Evolutionary conservation across 1,139 yeast genomes (phyloP).

Genomic region (Candida buenavistaensis): DNA sequence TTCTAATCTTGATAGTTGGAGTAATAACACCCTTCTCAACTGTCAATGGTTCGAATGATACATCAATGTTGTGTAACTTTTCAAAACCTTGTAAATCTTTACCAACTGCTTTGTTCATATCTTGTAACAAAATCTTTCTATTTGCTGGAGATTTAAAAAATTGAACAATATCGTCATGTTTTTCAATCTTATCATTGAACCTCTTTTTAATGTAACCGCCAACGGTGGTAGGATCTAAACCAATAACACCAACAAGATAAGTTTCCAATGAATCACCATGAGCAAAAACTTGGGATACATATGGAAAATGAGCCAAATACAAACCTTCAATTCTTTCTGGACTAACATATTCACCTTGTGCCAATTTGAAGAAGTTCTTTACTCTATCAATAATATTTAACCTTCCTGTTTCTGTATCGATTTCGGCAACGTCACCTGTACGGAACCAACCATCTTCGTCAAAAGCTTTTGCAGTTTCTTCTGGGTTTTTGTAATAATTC

Average conservation of each 20-base stretch:
- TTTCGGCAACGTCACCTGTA: conserved; percentile 40
- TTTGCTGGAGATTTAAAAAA: conserved; percentile 26
- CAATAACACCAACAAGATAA: conserved; percentile 62
- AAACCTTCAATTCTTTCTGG: conserved; percentile 43
- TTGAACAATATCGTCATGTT: conserved; percentile 24
- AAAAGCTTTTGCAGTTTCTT: conserved; percentile 42
- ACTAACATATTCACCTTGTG: conserved; percentile 47
- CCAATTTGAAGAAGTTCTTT: conserved; percentile 43
- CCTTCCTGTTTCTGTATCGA: conserved; percentile 22
- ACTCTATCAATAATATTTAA: conserved; percentile 41
- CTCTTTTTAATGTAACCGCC: conserved; percentile 18
- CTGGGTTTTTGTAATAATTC: conserved; percentile 37
- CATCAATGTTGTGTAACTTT: conserved; percentile 57
- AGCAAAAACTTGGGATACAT: conserved; percentile 33
- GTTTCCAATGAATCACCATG: conserved; percentile 65
- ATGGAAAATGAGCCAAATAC: conserved; percentile 35
- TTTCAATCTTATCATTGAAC: conserved; percentile 15
- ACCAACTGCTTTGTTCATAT: conserved; percentile 25
- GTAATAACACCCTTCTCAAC: conserved; percentile 65
- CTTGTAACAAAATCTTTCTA: conserved; percentile 26
- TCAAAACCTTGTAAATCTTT: conserved; percentile 53
- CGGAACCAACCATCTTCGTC: conserved; percentile 55
- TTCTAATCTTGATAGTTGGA: conserved; percentile 73
- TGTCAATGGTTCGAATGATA: conserved; percentile 67
- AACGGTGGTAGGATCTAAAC: conserved; percentile 38